Base-by-base conservation (phyloP, 257 asterid species). In the Buddleja alternifolia region DNA sequence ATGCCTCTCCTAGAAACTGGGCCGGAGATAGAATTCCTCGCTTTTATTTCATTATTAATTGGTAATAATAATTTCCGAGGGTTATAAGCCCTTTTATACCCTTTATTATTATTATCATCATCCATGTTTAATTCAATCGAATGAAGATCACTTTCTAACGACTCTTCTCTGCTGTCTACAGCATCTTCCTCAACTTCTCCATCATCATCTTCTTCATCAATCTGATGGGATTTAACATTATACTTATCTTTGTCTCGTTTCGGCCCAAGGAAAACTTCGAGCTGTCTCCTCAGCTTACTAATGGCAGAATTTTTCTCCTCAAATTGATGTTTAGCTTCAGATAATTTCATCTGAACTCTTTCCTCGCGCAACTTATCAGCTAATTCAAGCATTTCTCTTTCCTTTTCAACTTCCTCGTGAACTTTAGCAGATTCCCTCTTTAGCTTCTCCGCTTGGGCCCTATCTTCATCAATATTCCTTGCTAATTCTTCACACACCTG, bases 221-320 rank as follows among this genome's bases (percentile, higher is more conserved):
- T 77, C 32, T 64, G 70, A 36, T 66, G 81, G 19, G 54, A 57
- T 41, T 17, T 71, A 14, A 69, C 59, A 64, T 63, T 74, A 7
- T 82, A 16, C 63, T 53, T 82, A 34, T 69, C 83, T 42, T 73
- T 80, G 63, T 79, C 81, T 37, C 74, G 66, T 65, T 87, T 89
- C 12, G 80, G 37, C n/a, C 88, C 83, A 1, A 90, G 87, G 77
- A 90, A 90, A 39, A 73, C 83, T 72, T 88, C 96, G 6, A 90
- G 84, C 20, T 93, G 98, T 70, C 80, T 90, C 80, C 90, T 78
- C 60, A 93, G 78, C 87, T 88, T 93, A 72, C 78, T 77, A 50
- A 85, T 77, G 40, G 95, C 89, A 6, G 89, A 77, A 71, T 81
- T 81, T 55, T 90, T 88, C 75, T 81, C 93, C 79, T 85, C 92